Conservation (phyloP, 2,329 filamentous ascomycete species). For the Achaetomium macrosporum region DNA sequence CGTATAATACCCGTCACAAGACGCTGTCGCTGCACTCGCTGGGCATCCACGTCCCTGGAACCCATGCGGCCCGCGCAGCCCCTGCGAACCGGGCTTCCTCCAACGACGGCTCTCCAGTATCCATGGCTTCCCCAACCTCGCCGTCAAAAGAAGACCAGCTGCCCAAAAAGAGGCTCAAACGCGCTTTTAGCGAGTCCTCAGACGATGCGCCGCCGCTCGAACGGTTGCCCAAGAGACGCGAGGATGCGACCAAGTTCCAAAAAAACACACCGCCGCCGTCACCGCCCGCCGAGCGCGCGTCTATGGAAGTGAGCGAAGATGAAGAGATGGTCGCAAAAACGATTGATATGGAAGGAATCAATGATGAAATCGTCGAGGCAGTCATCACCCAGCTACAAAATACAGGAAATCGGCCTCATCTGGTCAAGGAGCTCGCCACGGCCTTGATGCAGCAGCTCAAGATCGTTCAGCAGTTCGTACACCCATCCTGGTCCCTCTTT, state of each 20-base stretch:
- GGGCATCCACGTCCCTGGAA: slow-evolving; percentile 78
- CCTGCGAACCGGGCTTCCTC: slow-evolving; percentile 39
- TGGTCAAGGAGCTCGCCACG: slow-evolving; percentile 87
- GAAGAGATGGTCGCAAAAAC: slow-evolving; percentile 36
- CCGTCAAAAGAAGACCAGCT: slow-evolving; percentile 32
- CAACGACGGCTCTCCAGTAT: slow-evolving; percentile 24
- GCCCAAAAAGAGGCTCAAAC: slow-evolving; percentile 66
- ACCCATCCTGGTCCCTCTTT: slow-evolving; percentile 3
- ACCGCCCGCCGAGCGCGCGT: slow-evolving; percentile 44
- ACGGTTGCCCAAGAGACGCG: slow-evolving; percentile 30
- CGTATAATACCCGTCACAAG: slow-evolving; percentile 95
- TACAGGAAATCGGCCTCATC: slow-evolving; percentile 84
- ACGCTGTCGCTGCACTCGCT: slow-evolving; percentile 88
- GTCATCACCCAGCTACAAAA: slow-evolving; percentile 84
- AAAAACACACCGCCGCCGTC: slow-evolving; percentile 77
- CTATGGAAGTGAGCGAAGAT: slow-evolving; percentile 38
- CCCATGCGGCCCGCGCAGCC: slow-evolving; percentile 54
- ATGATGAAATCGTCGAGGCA: slow-evolving; percentile 90
- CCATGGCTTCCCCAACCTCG: slow-evolving; percentile 30
- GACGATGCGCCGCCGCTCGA: slow-evolving; percentile 25
- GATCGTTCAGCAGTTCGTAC: slow-evolving; percentile 83
- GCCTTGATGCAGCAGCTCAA: slow-evolving; percentile 70
- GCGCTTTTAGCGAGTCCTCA: slow-evolving; percentile 57
- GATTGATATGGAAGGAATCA: slow-evolving; percentile 76
- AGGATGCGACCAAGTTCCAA: slow-evolving; percentile 43